Evolutionary conservation across 768 basidiomycete genomes (phyloP).

Genomic region (Boletus coccyginus): DNA sequence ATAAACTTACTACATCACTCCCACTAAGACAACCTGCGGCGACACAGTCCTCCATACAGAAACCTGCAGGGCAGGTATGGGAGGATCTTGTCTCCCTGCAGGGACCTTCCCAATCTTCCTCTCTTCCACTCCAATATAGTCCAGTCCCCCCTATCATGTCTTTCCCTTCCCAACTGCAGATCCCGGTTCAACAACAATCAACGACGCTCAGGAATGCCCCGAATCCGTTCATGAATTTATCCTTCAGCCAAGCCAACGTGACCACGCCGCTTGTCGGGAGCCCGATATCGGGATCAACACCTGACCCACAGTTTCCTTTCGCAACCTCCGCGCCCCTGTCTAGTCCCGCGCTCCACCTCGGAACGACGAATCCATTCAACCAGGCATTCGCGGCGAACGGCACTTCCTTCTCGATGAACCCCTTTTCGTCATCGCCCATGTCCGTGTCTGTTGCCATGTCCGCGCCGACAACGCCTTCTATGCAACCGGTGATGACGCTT

Average conservation of each 20-base stretch:
- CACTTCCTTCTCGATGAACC: constrained; percentile 7
- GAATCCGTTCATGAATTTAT: constrained; percentile 23
- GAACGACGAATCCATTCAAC: constrained; percentile 20
- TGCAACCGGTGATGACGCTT: constrained; percentile 5
- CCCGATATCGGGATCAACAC: constrained; percentile 5
- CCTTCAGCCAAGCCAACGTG: constrained; percentile 4
- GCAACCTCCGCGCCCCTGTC: background rate
- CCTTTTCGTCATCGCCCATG: constrained; percentile 14
- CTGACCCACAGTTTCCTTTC: constrained; percentile 4
- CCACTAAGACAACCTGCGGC: constrained; percentile 2
- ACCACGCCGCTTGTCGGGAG: background rate
- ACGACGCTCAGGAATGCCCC: background rate
- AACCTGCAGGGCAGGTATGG: constrained; percentile 47
- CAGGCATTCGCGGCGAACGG: constrained; percentile 2
- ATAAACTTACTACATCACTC: constrained; percentile 11
- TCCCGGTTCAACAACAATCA: constrained; percentile 6
- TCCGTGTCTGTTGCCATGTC: constrained; percentile 2
- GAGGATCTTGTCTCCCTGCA: constrained; percentile 54
- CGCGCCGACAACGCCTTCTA: constrained; percentile 5
- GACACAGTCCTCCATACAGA: constrained; percentile 14
- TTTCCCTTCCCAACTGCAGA: constrained; percentile 17
- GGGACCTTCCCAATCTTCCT: constrained; percentile 34
- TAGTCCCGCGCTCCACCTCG: constrained; percentile 14
- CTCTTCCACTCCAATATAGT: constrained; percentile 46
- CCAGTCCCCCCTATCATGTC: background rate